Evolutionary conservation across 2,329 filamentous ascomycete genomes (phyloP), one percentile per base, ranked within the genome.

Genomic region (Ophiostoma ips): DNA sequence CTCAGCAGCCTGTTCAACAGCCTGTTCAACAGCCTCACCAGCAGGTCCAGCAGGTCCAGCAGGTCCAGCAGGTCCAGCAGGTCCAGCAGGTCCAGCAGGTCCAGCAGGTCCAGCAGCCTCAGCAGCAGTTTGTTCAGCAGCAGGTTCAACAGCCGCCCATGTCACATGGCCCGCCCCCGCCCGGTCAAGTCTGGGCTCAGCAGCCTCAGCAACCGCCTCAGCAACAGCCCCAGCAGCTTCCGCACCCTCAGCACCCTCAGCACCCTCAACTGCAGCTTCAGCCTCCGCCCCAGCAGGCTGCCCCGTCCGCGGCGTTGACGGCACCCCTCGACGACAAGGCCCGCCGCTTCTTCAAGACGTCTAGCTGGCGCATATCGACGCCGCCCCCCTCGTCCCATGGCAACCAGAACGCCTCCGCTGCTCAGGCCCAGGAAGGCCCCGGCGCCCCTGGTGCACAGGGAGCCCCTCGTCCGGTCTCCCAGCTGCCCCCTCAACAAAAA

Each of bases 291-390:
- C 48, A 35, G 18, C 28, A 11, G 15, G 30, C 2, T 8, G 9
- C 44, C 1, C 13, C 24, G 8, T 28, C 45, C 6, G 13, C 43
- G 35, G 34, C 44, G 1, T 21, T 19, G 6, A 12, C 40, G 13
- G 28, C 48, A 4, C 44, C 36, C 3, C 13, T 35, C 5, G 55
- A 53, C 6, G 53, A 54, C 6, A 55, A 54, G 49, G 5, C n/a
- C 15, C 43, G 48, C 3, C 49, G 55, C 6, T 38, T 55, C 19
- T 54, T 52, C 9, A 53, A 51, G 37, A 46, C 54, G 11, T 16
- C 49, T n/a, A 34, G n/a, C 35, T 54, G 54, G 54, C 52, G 52
- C n/a, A 49, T 38, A 16, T 54, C 55, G 16, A 52, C 50, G 12
- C 53, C 55, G 19, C 53, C 55, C 15, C 13, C 53, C 6, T 50